A percentile compares a stretch with the other conserved stretches of the same genome.
Conservation (phyloP, 495 filamentous ascomycete species). For the Sporormia fimetaria region DNA sequence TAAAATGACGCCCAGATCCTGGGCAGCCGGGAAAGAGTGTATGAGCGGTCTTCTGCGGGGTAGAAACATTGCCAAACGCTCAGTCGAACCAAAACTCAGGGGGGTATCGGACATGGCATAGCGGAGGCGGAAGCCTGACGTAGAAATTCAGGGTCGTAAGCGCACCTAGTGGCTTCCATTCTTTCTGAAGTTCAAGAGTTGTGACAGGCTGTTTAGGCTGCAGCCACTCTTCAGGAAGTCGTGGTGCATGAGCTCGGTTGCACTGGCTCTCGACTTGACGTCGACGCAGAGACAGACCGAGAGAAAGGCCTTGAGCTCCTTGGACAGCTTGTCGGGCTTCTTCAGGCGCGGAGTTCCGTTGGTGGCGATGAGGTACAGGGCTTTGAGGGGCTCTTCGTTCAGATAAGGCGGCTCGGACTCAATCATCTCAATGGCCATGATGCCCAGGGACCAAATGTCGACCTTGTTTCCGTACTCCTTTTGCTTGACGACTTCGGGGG, state of each 20-base stretch:
- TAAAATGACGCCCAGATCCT: too few relatives aligned
- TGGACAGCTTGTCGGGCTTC: constrained; percentile 93
- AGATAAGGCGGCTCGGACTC: constrained; percentile 95
- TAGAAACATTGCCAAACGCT: too few relatives aligned
- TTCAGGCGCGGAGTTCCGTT: constrained; percentile 94
- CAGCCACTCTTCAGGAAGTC: constrained; percentile 73
- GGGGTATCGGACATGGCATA: too few relatives aligned
- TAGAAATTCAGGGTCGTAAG: too few relatives aligned
- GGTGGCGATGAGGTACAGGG: constrained; percentile 91
- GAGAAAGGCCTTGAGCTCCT: constrained; percentile 91
- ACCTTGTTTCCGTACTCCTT: constrained; percentile 98
- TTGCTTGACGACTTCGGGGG: constrained; percentile 96
- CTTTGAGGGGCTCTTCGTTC: constrained; percentile 96
- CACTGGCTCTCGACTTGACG: constrained; percentile 85
- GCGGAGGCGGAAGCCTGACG: too few relatives aligned
- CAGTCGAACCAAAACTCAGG: too few relatives aligned
- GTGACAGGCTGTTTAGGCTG: constrained; percentile 65
- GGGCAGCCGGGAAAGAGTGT: too few relatives aligned
- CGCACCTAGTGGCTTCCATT: constrained; percentile 25
- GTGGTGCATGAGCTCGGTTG: constrained; percentile 70
- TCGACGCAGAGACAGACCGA: constrained; percentile 93
- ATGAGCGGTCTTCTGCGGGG: too few relatives aligned
- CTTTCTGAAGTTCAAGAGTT: constrained; percentile 69
- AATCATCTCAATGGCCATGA: constrained; percentile 99
- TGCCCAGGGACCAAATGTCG: constrained; percentile 96